A percentile compares a stretch with the other conserved stretches of the same genome.
Evolutionary conservation across 129 eudicot genomes (phyloP).

Genomic region (Lactuca sativa): DNA sequence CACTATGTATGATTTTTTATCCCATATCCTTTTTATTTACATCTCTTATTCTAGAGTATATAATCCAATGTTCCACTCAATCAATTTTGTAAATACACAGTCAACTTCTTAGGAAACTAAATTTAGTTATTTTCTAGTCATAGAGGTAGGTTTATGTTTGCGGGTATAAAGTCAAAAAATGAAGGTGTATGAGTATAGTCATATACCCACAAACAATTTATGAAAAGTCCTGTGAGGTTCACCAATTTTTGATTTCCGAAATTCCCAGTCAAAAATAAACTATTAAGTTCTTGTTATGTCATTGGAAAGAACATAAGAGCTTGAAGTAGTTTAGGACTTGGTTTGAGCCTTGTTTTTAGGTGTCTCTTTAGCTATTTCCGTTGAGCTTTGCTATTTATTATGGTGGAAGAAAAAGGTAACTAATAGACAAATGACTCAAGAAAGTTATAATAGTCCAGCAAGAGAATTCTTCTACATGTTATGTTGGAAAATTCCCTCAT

Average conservation of each 20-base stretch:
- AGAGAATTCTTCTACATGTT: slow-evolving; percentile 54
- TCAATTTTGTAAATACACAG: neutral
- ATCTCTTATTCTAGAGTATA: neutral
- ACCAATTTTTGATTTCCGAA: slow-evolving; percentile 8
- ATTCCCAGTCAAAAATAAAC: neutral
- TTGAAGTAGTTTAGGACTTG: slow-evolving; percentile 61
- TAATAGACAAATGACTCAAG: slow-evolving; percentile 38
- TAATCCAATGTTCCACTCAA: neutral
- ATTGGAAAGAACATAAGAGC: slow-evolving; percentile 27
- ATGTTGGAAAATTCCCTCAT: slow-evolving; percentile 66
- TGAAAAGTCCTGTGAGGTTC: slow-evolving; percentile 20
- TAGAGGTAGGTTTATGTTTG: neutral
- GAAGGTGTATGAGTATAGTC: slow-evolving; percentile 7
- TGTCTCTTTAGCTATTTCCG: slow-evolving; percentile 67
- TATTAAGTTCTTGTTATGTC: slow-evolving; percentile 11
- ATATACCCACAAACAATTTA: slow-evolving; percentile 31
- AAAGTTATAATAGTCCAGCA: slow-evolving; percentile 40
- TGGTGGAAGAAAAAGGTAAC: slow-evolving; percentile 80
- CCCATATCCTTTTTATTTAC: slow-evolving; percentile 15
- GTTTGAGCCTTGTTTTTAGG: slow-evolving; percentile 66
- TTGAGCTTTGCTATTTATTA: slow-evolving; percentile 67
- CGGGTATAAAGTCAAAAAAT: slow-evolving; percentile 12
- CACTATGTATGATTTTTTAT: neutral
- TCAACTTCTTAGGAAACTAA: neutral
- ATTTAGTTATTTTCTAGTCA: neutral